Evolutionary conservation across 2,329 filamentous ascomycete species (phyloP), one percentile per base, ranked within the genome.

Genomic region (Ophiostoma pallidulum): DNA sequence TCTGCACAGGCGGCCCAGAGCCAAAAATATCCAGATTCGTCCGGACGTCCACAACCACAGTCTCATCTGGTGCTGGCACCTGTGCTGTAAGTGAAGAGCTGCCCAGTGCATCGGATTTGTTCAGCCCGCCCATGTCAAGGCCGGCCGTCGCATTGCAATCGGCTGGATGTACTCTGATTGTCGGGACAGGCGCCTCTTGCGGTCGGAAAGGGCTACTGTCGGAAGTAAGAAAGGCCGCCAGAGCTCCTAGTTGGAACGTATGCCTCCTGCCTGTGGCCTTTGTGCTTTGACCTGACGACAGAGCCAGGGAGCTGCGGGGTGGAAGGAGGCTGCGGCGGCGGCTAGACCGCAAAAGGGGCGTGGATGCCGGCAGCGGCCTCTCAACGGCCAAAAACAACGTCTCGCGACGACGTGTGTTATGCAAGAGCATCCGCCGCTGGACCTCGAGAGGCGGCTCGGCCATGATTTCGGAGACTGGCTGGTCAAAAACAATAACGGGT

Each of bases 1-100:
- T 32, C 26, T 35, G 54, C 49, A 46, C 38, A 2, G 49, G 41
- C 20, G 50, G 50, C 1, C 41, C 45, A 1, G 48, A 50, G 3
- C 59, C 60, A 39, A 66, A 66, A 3, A 66, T 65, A 48, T 66
- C 61, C 1, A 62, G 54, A 28, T 62, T 63, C 4, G 52, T 55
- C 22, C 60, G 59, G 13, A 60, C 58, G 36, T 66, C 63, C 14
- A 66, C 57, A 22, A 60, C 49, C 2, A 54, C 48, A 1, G 53
- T 38, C 4, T 41, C 45, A 10, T 52, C 38, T 7, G 44, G 44
- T 3, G 24, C n/a, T 7, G 41, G 12, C n/a, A n/a, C n/a, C n/a
- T n/a, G n/a, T n/a, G n/a, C n/a, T n/a, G n/a, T n/a, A n/a, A n/a
- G n/a, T 14, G 8, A 8, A 9, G 13, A 24, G n/a, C 3, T 2